Conservation (phyloP, 2,329 filamentous ascomycete genomes). For the Trichophyton schoenleinii region DNA sequence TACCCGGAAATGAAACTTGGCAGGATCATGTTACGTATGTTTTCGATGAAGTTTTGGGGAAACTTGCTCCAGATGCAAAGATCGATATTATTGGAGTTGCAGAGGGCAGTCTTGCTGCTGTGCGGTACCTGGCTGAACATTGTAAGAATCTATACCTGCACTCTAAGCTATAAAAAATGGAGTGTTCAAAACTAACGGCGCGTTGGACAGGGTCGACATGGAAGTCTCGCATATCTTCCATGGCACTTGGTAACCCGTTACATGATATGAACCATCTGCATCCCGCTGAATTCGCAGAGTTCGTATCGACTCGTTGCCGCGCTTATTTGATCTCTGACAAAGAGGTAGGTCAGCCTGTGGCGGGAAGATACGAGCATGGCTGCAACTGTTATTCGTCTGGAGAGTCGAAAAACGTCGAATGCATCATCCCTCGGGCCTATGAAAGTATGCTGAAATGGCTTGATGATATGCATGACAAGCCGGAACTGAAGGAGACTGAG, state of each 20-base stretch:
- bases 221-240: conserved; percentile 28
- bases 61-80: conserved; percentile 39
- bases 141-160: conserved; percentile 30
- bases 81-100: conserved; percentile 62
- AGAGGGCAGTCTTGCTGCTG: conserved; percentile 48
- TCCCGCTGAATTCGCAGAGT: conserved; percentile 19
- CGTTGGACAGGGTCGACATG: conserved; percentile 27
- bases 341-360: conserved; percentile 42
- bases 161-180: not conserved
- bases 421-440: conserved; percentile 47
- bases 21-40: conserved; percentile 53
- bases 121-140: conserved; percentile 46
- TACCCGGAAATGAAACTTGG: conserved; percentile 47
- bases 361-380: conserved; percentile 44
- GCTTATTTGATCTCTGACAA: conserved; percentile 47
- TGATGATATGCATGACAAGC: conserved; percentile 20
- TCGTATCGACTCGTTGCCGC: conserved; percentile 43
- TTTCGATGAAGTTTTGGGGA: conserved; percentile 50
- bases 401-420: conserved; percentile 46
- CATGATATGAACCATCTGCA: conserved; percentile 22
- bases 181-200: not conserved
- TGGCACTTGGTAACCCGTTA: conserved; percentile 29
- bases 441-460: conserved; percentile 49
- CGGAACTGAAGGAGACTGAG: conserved; percentile 14
- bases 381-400: conserved; percentile 60